Conservation (phyloP, 495 filamentous ascomycete genomes). For the Hypoxylon perforatum region DNA sequence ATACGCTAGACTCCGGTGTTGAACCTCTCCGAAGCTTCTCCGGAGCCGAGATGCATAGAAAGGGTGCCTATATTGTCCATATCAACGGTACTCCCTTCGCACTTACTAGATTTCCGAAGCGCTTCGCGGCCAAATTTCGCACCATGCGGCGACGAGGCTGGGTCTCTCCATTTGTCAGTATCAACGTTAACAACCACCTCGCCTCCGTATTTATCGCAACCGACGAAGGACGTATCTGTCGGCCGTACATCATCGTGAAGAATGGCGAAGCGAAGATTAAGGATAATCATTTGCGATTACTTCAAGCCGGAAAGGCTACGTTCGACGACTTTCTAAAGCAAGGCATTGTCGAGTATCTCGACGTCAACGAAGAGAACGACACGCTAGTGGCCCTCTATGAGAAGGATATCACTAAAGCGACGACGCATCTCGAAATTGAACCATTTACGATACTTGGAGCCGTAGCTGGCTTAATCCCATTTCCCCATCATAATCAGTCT, state of each 20-base stretch:
- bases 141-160: conserved; percentile 85
- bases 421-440: conserved; percentile 96
- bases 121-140: conserved; percentile 85
- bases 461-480: conserved; percentile 95
- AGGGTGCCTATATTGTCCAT: conserved; percentile 88
- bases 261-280: conserved; percentile 82
- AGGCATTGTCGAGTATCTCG: conserved; percentile 93
- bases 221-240: conserved; percentile 94
- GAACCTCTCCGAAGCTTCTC: conserved; percentile 70
- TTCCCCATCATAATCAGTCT: conserved; percentile 99
- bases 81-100: conserved; percentile 95
- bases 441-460: conserved; percentile 98
- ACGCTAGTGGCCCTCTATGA: conserved; percentile 91
- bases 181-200: conserved; percentile 93
- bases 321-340: conserved; percentile 93
- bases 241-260: conserved; percentile 94
- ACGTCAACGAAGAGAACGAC: conserved; percentile 99
- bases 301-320: conserved; percentile 81
- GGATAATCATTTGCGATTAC: conserved; percentile 75
- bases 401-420: conserved; percentile 77
- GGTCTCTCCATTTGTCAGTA: conserved; percentile 93
- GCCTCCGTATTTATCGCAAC: conserved; percentile 93
- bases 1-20: conserved; percentile 73
- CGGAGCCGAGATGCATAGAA: conserved; percentile 83
- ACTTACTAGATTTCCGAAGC: conserved; percentile 81